Base-by-base conservation (phyloP, 345 rosid genomes). In the Populus euphratica region DNA sequence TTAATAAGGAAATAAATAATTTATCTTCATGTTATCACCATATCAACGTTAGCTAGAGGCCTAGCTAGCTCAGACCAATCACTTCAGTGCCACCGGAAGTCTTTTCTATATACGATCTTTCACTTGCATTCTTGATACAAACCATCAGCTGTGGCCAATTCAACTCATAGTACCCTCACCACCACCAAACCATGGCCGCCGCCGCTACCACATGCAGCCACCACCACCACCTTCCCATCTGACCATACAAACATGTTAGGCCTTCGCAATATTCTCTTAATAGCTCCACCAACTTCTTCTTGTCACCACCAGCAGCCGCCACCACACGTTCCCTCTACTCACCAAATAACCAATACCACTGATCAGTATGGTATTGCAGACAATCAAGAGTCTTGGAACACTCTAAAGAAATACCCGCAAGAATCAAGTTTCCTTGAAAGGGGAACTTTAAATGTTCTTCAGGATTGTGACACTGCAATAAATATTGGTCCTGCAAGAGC, bases 211-310 rank as follows among this genome's bases (percentile, higher is more conserved):
- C 81, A 47, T 31, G 72, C 63, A 5, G 75, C 25, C 27, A 33
- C 65, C 54, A 73, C 74, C 73, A 33, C 68, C 72, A 69, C 54
- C 77, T 73, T 83, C 77, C 80, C 82, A 44, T 38, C 63, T 75
- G 79, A 81, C 68, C 85, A 74, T 70, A 44, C 78, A 72, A 84
- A 71, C 91, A 91, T 91, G 94, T 56, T 93, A 47, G 89, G 90
- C 62, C 91, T 91, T 65, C 91, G 85, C 73, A 92, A 91, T 86
- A 86, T 87, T 76, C 66, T 91, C 81, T 78, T 91, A 79, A 67
- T 90, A 17, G 79, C 91, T 73, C 90, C 89, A 20, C 86, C 86
- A 6, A 73, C 86, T 6, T 69, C 89, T 67, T 62, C 77, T 17
- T 70, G 71, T 44, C 69, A 72, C 76, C 70, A 64, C 78, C 74